These are phyloP conservation scores for Heimioporus sp. DNA, from an alignment of 768 basidiomycete species.

Conservation along the genomic window DNA sequence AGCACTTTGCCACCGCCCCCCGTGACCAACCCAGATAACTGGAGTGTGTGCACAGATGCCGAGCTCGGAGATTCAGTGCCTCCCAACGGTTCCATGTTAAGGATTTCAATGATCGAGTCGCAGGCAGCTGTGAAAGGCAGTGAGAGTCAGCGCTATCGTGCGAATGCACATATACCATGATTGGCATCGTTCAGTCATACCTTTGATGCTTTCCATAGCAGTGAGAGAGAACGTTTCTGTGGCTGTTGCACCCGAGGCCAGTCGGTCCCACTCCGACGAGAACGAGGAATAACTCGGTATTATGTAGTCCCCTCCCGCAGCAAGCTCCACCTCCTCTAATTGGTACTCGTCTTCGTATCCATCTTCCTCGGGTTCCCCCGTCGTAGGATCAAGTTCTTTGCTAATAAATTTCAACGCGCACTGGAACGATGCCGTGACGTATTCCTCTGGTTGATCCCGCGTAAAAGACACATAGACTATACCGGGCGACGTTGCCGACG, in stretches of 20 bases:
- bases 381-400: constrained; percentile 96
- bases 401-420: constrained; percentile 93
- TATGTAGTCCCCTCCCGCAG: constrained; percentile 92
- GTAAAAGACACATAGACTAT: constrained; percentile 94
- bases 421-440: constrained; percentile 80
- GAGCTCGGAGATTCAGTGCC: constrained; percentile 83
- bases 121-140: constrained; percentile 69
- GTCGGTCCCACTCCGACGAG: constrained; percentile 91
- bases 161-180: constrained; percentile 12
- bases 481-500: constrained; percentile 70
- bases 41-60: constrained; percentile 88
- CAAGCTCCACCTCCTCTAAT: constrained; percentile 92
- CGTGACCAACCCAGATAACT: constrained; percentile 84
- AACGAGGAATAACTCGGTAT: constrained; percentile 94
- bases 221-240: constrained; percentile 94
- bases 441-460: constrained; percentile 72
- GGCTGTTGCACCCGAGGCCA: constrained; percentile 71
- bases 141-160: constrained; percentile 8
- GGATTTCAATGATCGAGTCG: constrained; percentile 92
- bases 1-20: constrained; percentile 97
- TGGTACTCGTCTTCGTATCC: constrained; percentile 99
- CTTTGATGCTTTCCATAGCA: constrained; percentile 91
- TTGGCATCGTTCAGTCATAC: constrained; percentile 44
- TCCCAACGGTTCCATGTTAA: constrained; percentile 96
- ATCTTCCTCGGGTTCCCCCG: constrained; percentile 93